Evolutionary conservation across 1,139 yeast species (phyloP), one percentile per base, ranked within the genome.

Genomic region (Zygosaccharomyces pseudobailii): DNA sequence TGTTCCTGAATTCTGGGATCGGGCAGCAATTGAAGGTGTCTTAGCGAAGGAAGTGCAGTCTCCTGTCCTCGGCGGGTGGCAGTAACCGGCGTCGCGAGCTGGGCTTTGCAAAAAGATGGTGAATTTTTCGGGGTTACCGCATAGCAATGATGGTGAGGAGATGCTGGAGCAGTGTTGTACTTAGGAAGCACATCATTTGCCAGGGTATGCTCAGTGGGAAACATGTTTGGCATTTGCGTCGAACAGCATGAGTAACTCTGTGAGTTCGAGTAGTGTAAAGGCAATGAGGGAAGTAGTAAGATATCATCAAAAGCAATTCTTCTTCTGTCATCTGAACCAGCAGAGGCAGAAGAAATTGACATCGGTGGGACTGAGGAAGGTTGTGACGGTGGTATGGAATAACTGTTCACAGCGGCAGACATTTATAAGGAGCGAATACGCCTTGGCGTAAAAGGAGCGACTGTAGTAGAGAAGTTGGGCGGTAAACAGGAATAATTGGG

Each of bases 161-260:
- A 62, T 9, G 65, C 59, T 20, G 67, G 66, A 3, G 66, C 66
- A 8, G 66, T 62, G 25, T 52, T 55, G 32, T 62, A 53, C 43
- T 59, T 59, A 35, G 48, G 52, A 23, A 46, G 52, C 13, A 40
- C 32, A 13, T 43, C 42, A 20, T 28, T 24, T 5, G 28, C 41
- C 27, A 38, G 10, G 28, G 36, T 24, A 17, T 40, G 45, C 3
- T 25, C 22, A 4, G 36, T 46, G 24, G 44, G 39, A 19, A 48
- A 42, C 20, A 44, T 34, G n/a, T 40, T 34, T 6, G 48, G 46
- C 22, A 43, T 33, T 13, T 23, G 45, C 21, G 27, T 32, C 10
- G 52, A 46, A 22, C 39, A 43, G 38, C 50, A 46, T 9, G 44
- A 40, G n/a, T 45, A 49, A 20, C 52, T 42, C 13, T 38, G 31